Conservation (phyloP, 495 filamentous ascomycete genomes). For the Clavariopsis aquatica region DNA sequence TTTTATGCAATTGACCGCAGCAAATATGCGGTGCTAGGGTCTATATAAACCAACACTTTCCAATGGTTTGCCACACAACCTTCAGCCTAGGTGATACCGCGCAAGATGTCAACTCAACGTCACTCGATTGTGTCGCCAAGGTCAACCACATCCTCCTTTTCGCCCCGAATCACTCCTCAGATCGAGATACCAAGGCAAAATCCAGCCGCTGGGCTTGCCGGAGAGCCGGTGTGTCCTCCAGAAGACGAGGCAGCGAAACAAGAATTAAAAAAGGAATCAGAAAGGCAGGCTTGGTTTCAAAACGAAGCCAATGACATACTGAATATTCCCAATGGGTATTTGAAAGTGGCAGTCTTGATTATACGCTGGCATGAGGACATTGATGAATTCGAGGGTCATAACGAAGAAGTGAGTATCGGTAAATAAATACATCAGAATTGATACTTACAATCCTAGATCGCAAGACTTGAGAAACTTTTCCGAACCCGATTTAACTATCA, state of each 20-base stretch:
- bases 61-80: not conserved
- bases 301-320: constrained; percentile 19
- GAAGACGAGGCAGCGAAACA: constrained; percentile 10
- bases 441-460: constrained; percentile 13
- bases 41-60: not conserved
- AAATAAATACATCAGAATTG: not conserved
- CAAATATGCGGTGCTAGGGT: not conserved
- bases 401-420: constrained; percentile 30
- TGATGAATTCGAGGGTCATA: constrained; percentile 33
- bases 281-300: constrained; percentile 25
- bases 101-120: constrained; percentile 16
- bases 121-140: not conserved
- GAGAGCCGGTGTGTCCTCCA: not conserved
- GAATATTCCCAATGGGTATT: constrained; percentile 37
- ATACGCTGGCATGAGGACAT: constrained; percentile 37
- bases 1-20: not conserved
- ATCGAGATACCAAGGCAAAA: constrained; percentile 2
- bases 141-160: not conserved
- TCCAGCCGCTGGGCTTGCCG: not conserved
- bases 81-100: constrained; percentile 7
- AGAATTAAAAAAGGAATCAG: constrained; percentile 16
- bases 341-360: constrained; percentile 38
- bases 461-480: constrained; percentile 14
- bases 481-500: constrained; percentile 13
- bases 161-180: not conserved